Evolutionary conservation across 805 yeast species (phyloP).

Genomic region (Wickerhamomyces mucosus): DNA sequence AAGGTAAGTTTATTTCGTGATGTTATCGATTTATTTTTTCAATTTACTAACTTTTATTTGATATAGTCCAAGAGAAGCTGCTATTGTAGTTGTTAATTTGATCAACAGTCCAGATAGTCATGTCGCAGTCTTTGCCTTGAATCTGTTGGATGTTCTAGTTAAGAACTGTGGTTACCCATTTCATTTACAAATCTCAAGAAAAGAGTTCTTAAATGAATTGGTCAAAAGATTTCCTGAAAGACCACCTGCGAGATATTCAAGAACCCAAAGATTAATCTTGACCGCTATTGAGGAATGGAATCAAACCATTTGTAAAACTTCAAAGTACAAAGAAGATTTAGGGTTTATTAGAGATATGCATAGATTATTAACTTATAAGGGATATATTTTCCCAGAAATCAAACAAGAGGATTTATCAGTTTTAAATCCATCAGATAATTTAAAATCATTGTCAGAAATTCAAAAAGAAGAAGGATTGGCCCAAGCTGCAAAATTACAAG

Average conservation of each 20-base stretch:
- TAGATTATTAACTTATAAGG: conserved; percentile 78
- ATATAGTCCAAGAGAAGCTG: conserved; percentile 77
- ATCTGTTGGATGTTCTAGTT: conserved; percentile 79
- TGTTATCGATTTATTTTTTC: too few relatives aligned
- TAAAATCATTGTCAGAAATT: conserved; percentile 82
- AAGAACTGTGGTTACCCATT: conserved; percentile 98
- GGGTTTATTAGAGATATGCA: conserved; percentile 95
- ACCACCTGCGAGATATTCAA: conserved; percentile 78
- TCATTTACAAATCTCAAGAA: conserved; percentile 88
- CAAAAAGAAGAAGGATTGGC: conserved; percentile 90
- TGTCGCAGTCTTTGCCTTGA: conserved; percentile 73
- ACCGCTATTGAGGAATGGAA: conserved; percentile 97
- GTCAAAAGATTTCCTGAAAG: conserved; percentile 91
- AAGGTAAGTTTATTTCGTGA: too few relatives aligned
- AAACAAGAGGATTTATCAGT: conserved; percentile 89
- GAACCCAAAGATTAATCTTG: conserved; percentile 75
- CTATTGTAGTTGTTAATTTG: conserved; percentile 71
- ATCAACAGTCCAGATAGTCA: conserved; percentile 79
- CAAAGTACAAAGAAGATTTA: conserved; percentile 84
- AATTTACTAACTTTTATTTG: conserved; percentile 2
- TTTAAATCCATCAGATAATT: conserved; percentile 76
- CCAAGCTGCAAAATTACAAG: conserved; percentile 92
- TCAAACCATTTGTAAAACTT: conserved; percentile 84
- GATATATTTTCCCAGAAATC: conserved; percentile 88
- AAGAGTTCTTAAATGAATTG: conserved; percentile 87